Base-by-base conservation (phyloP, 2,329 filamentous ascomycete genomes). In the Fusarium sp. region DNA sequence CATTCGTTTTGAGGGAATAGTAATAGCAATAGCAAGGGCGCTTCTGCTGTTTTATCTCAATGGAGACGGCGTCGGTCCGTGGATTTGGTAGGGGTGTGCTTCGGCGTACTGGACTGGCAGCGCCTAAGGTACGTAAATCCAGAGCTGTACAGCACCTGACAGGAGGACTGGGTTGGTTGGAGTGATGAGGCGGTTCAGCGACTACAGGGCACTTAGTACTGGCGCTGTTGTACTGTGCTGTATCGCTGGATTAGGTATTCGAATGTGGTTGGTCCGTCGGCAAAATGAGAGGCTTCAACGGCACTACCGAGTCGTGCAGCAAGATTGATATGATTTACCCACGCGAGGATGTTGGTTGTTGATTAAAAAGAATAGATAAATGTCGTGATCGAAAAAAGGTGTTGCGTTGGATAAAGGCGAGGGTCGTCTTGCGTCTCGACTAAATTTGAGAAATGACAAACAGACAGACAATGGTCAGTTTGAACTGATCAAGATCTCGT, bases 231-330 rank as follows among this genome's bases (percentile, higher is more conserved):
- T 43, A 42, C 58, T 66, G 30, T 61, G 42, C 41, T 61, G 37
- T 63, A 46, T 71, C 49, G 59, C 55, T 68, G 51, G 30, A 41
- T 28, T 47, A 27, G 10, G 27, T 27, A 63, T 63, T 62, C 45
- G 53, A 56, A 50, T 45, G 65, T 69, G 70, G 72, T 74, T 74
- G 72, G 67, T 54, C 57, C 16, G 55, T 59, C 55, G 59, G 65
- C 54, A 60, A 63, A 63, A 66, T 58, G 60, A 55, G 50, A 63
- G 49, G 28, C 32, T 70, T 69, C 40, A 60, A 70, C 70, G 72
- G 72, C 62, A 68, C 43, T 70, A 66, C 63, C 63, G 63, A 74
- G 47, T 58, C 45, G 47, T 55, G 69, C 53, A 53, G 66, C 58
- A 57, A 37, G 34, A 37, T 37, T 18, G 34, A 37, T 37, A n/a